Base-by-base conservation (phyloP, 306 rosid species). In the Cicer judaicum region DNA sequence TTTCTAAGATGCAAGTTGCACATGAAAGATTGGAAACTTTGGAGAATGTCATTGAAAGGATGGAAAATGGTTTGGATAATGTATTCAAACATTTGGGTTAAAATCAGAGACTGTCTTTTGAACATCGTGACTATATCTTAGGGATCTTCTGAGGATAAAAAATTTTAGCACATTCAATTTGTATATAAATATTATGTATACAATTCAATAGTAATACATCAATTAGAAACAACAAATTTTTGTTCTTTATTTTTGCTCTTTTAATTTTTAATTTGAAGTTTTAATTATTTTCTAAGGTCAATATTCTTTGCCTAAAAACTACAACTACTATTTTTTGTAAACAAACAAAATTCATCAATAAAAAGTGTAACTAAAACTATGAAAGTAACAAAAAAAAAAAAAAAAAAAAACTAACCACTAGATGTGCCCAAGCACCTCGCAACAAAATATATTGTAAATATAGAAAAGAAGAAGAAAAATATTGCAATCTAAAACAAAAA, bases 61-160 rank as follows among this genome's bases (percentile, higher is more conserved):
- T 56, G 5, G 63, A 56, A 21, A 56, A 56, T 19, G 63, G 63
- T 56, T 56, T 56, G 12, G 63, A 56, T 7, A 56, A 2, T 56
- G 39, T 56, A 56, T 56, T 56, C 24, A 56, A 39, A 39, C 5
- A 39, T 56, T 21, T 21, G 4, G 38, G 21, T 16, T 16, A 16
- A 19, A 1, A 19, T 19, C 21, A 1, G 1, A 19, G 1, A 19
- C 21, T 16, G 18, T 16, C 18, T 16, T 16, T 16, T 16, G 18
- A 16, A 18, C 1, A 81, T 82, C 70, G 62, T 85, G 63, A 83
- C 91, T 55, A 89, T 11, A 59, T 59, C 14, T 21, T 57, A 24
- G 14, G 1, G 40, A 24, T 57, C 9, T 57, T 7, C 3, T 5
- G 8, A 24, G 41, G 41, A 11, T 57, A 2, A 16, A 24, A 10